Base-by-base conservation (phyloP, 2,329 filamentous ascomycete genomes). In the Cytospora leucostoma region DNA sequence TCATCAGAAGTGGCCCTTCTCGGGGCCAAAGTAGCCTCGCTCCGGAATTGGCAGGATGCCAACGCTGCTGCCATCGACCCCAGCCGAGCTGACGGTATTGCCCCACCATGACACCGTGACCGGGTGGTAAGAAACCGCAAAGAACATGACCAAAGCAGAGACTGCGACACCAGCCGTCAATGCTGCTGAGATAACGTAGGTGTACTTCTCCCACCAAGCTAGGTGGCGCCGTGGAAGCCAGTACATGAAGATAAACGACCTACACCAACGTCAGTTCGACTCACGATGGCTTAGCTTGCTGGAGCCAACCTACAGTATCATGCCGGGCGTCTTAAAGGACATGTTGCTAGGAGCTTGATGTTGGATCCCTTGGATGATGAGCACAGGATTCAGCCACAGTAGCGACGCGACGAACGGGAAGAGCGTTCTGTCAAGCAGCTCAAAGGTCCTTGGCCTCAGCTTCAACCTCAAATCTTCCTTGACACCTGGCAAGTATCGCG, bases 181-280 rank as follows among this genome's bases (percentile, higher is more conserved):
- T 12, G 74, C 74, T 2, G 76, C 74, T 1, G 74, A 76, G 2
- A 78, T 67, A 2, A 76, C 71, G 67, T 77, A 79, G 67, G 77
- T 78, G 68, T 78, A 78, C 72, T 78, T 75, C 57, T 74, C 69
- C 75, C 76, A 78, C 76, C 77, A 80, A 1, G 77, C 77, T 55
- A 77, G 66, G 13, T 72, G 70, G 60, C 75, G 73, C 15, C 75
- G 69, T 1, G 74, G 75, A 2, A 81, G 67, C 70, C 74, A 77
- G 68, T 77, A 77, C 78, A 79, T 79, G 72, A 79, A 79, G 61
- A 79, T 67, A 58, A 73, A 77, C 1, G 72, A 73, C 35, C 62
- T 64, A 12, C 19, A 17, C 15, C 12, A 55, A 11, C 21, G 17
- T 63, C 21, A 63, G 60, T 37, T n/a, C 13, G 4, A 2, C 2